Evolutionary conservation across 495 filamentous ascomycete species (phyloP), one percentile per base, ranked within the genome.

Genomic region (Aspergillus leporis): DNA sequence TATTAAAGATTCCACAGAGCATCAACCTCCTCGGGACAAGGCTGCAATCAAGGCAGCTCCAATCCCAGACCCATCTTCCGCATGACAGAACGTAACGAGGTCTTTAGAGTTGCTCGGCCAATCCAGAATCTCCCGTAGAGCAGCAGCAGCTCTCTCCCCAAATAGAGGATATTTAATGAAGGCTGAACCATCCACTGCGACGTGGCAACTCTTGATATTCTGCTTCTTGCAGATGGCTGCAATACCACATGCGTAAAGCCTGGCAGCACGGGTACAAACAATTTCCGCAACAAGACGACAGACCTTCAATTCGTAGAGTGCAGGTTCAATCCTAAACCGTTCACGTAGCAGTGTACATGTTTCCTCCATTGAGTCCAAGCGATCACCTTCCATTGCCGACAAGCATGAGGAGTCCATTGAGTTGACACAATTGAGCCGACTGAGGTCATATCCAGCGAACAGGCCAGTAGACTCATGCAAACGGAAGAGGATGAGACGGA

Each of bases 161-260:
- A 97, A 96, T 65, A 92, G 88, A 6, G 89, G 89, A 71, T 96
- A 95, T 68, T 94, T 95, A 79, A 93, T 93, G 77, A 97, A 96
- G 22, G 96, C 90, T 2, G 88, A 89, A 12, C 93, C 93, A 64
- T 97, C 91, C 31, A 93, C 92, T 52, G 92, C 93, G n/a, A 96
- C 91, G 67, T 93, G 90, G 77, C 90, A 93, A 4, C 81, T 78
- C 48, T 81, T 72, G 54, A 88, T 86, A 30, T 82, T 81, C 74
- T 94, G 96, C 83, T 93, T 96, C 74, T 84, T 92, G 80, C 88
- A 90, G 59, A 97, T 95, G 51, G 91, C 93, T 5, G 92, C 90
- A 59, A 96, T 90, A 51, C 92, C 93, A 66, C 93, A 97, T 25
- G 92, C 87, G 19, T 92, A 93, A 16, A 97, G 84, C 51, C 92